These are phyloP conservation scores for Canna indica DNA, from an alignment of 176 grass and related monocot species.

Conservation along the genomic window DNA sequence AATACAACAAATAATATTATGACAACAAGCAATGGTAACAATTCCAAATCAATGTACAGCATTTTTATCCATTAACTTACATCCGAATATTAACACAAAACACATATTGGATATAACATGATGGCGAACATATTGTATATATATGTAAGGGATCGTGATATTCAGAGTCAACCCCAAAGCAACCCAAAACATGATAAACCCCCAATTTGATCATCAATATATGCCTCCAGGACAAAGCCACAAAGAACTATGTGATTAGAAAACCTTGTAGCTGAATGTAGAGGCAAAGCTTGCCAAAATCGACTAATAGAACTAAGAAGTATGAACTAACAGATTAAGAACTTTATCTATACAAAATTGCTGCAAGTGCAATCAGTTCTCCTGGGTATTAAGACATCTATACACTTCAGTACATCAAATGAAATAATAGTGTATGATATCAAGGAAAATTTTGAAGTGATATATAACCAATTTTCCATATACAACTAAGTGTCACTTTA, in stretches of 20 bases:
- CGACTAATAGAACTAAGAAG: neutral
- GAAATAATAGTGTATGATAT: too few species aligned
- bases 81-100: too few species aligned
- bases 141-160: neutral
- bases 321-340: neutral
- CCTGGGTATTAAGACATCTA: neutral
- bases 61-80: too few species aligned
- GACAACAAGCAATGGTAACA: too few species aligned
- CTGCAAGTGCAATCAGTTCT: neutral
- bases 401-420: too few species aligned
- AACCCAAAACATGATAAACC: neutral
- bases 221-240: slow-evolving; percentile 7
- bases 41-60: too few species aligned
- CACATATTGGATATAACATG: neutral
- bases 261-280: neutral
- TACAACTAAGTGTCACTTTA: too few species aligned
- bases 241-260: neutral
- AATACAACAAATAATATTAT: neutral
- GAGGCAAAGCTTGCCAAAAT: neutral
- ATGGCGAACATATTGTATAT: too few species aligned
- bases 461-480: too few species aligned
- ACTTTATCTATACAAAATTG: neutral
- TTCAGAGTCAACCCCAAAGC: neutral
- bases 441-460: too few species aligned
- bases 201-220: neutral